Evolutionary conservation across 768 basidiomycete genomes (phyloP), one percentile per base, ranked within the genome.

Genomic region (Suillus bovinus): DNA sequence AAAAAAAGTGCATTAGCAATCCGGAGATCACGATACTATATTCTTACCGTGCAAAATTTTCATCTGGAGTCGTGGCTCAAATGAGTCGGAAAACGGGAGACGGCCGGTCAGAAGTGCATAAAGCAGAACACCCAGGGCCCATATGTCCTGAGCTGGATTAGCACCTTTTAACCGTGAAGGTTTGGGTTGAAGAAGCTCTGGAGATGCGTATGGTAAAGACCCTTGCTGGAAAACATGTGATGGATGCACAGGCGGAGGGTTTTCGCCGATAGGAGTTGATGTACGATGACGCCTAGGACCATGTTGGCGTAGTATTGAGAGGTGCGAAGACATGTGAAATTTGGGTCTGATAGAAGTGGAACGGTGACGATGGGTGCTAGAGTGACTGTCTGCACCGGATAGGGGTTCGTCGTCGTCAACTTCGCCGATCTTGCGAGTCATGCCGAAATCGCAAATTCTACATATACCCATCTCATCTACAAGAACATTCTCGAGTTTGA

Each of bases 401-500:
- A 63, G 65, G 50, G 68, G 74, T 24, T 72, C 71, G 41, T 76
- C 78, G 62, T 78, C 76, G 47, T 79, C 79, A 5, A 66, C 63
- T 66, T 82, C 83, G 68, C 84, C 86, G 46, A 93, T 86, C 61
- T 79, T 80, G 69, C 83, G 81, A 22, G 91, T 82, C 79, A 95
- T 84, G 55, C 93, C 93, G 77, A 96, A 95, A 77, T 96, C 94
- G 49, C 81, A 80, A 36, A 96, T 89, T 70, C 87, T 86, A 79
- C 93, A 94, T n/a, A 88, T 82, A 60, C 92, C 90, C 80, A 85
- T 86, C 72, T 93, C 90, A 73, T 96, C 93, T 59, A 96, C 88
- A 47, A 99, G 85, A 55, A 99, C 87, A 78, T 99, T 99, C 77
- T 99, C 97, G 63, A 97, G 85, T 79, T 99, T 99, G 74, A 99